Conservation (phyloP, 2,329 filamentous ascomycete genomes). For the Ploettnerulaceae sp. region DNA sequence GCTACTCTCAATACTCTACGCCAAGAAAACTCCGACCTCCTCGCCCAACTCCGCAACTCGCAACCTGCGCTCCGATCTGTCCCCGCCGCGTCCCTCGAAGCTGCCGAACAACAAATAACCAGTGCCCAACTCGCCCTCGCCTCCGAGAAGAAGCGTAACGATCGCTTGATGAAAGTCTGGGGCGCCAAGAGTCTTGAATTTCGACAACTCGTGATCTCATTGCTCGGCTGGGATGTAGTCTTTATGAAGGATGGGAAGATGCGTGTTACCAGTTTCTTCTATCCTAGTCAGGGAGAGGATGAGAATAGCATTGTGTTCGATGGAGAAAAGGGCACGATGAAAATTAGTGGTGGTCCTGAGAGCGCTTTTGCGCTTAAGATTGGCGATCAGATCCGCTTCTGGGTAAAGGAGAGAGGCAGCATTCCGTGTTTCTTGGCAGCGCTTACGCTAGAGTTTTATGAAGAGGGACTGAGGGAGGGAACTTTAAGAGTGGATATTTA, state of each 20-base stretch:
- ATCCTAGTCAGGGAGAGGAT: conserved; percentile 59
- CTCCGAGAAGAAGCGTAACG: conserved; percentile 75
- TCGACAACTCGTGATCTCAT: conserved; percentile 86
- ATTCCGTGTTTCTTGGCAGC: conserved; percentile 92
- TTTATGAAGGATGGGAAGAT: conserved; percentile 98
- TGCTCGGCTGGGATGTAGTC: conserved; percentile 90
- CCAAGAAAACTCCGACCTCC: conserved; percentile 78
- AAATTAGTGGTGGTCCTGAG: conserved; percentile 84
- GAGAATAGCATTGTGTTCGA: conserved; percentile 79
- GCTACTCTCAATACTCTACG: conserved; percentile 72
- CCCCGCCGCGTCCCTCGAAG: conserved; percentile 70
- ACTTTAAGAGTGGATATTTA: conserved; percentile 24
- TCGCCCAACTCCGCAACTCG: conserved; percentile 59
- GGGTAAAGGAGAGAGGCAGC: conserved; percentile 89
- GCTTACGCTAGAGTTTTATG: conserved; percentile 88
- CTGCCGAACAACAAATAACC: conserved; percentile 68
- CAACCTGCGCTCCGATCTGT: conserved; percentile 42
- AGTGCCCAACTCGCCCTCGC: conserved; percentile 65
- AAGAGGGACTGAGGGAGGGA: conserved; percentile 45
- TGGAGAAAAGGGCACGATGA: conserved; percentile 94
- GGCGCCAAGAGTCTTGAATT: conserved; percentile 87
- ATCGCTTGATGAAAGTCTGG: conserved; percentile 90
- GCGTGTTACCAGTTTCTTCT: conserved; percentile 81
- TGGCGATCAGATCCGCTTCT: conserved; percentile 82
- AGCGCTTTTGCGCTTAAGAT: conserved; percentile 85